These are phyloP conservation scores for Coelastrella sp. DNA, from an alignment of 139 green algal genomes.

Conservation along the genomic window DNA sequence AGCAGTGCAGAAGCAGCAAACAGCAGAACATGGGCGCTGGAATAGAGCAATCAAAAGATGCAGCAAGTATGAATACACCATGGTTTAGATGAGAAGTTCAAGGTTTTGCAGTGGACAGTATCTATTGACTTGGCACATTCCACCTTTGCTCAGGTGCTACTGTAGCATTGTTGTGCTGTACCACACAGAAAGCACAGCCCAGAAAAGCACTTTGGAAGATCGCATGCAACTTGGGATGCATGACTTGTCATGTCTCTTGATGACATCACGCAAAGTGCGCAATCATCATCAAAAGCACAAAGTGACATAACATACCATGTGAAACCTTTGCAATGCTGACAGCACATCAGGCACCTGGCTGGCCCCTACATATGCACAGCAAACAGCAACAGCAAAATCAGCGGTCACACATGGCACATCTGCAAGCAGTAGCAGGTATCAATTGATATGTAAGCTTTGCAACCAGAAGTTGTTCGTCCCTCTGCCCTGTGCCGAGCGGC, in stretches of 20 bases:
- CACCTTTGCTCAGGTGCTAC: too few species aligned
- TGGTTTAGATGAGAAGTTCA: not conserved
- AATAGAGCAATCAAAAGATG: not conserved
- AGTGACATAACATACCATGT: conserved; percentile 24
- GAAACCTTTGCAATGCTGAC: not conserved
- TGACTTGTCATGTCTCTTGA: too few species aligned
- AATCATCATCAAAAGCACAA: too few species aligned
- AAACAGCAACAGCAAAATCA: conserved; percentile 1
- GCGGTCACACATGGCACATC: not conserved
- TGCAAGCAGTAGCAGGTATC: not conserved
- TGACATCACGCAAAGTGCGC: too few species aligned
- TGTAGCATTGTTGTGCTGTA: not conserved
- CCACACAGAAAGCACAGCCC: not conserved
- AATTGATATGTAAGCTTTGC: not conserved
- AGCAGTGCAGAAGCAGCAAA: not conserved
- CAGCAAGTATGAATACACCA: not conserved
- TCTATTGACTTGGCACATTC: too few species aligned
- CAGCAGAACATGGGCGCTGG: not conserved
- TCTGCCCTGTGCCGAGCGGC: too few species aligned
- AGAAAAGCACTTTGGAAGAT: not conserved
- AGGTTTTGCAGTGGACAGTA: not conserved
- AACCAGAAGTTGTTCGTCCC: too few species aligned
- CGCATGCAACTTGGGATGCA: too few species aligned
- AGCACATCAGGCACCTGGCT: not conserved
- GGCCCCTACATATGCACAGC: not conserved